These are phyloP conservation scores for Kwoniella europaea DNA, from an alignment of 768 basidiomycete species.

Conservation along the genomic window DNA sequence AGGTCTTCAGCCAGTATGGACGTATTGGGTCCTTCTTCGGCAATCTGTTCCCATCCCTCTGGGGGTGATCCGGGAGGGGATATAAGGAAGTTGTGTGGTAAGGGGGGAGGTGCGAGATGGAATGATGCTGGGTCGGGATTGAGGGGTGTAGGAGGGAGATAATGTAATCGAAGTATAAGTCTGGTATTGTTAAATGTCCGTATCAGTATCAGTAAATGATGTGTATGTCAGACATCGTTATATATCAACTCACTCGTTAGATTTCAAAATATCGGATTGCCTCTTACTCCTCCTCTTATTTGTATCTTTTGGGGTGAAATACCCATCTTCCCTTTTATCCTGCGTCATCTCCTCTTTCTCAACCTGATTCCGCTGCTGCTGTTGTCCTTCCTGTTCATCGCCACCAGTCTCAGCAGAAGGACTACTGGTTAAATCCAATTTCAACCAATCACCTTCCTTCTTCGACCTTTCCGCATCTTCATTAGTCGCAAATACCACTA, in stretches of 20 bases:
- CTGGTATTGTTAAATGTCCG: slow-evolving; percentile 47
- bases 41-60: slow-evolving; percentile 90
- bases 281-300: slow-evolving; percentile 57
- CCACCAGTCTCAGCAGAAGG: neutral
- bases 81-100: slow-evolving; percentile 94
- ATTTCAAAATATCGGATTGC: slow-evolving; percentile 61
- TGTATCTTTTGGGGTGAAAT: slow-evolving; percentile 18
- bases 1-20: slow-evolving; percentile 85
- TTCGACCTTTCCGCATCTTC: slow-evolving; percentile 63
- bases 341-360: neutral
- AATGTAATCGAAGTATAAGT: slow-evolving; percentile 57
- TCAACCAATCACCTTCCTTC: slow-evolving; percentile 63
- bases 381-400: slow-evolving; percentile 12
- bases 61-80: slow-evolving; percentile 98
- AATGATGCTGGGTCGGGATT: slow-evolving; percentile 52
- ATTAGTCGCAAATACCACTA: slow-evolving; percentile 71
- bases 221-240: too few species aligned
- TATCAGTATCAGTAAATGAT: neutral
- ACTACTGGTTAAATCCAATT: slow-evolving; percentile 42
- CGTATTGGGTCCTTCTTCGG: slow-evolving; percentile 86
- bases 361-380: neutral
- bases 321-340: slow-evolving; percentile 55
- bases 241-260: slow-evolving; percentile 17
- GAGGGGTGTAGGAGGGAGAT: slow-evolving; percentile 48
- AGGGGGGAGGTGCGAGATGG: slow-evolving; percentile 74